phyloP scores from a whole-genome alignment of 257 asterid genomes.

The Jacaranda copaia region DNA sequence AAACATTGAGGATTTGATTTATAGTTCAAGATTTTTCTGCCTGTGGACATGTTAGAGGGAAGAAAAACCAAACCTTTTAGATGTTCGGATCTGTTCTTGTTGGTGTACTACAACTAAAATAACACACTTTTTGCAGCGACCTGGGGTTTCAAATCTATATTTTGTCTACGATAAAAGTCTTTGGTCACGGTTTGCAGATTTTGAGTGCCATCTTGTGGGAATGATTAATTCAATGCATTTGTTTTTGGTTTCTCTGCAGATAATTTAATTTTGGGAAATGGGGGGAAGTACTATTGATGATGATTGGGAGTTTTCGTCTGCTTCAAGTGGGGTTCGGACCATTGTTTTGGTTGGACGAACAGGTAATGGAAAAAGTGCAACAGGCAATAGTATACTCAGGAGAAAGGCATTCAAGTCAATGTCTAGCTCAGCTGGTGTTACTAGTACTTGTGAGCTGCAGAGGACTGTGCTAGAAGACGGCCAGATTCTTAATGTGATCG shows the following conservation, averaged over 20 bases:
- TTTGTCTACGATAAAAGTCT: too few relatives aligned
- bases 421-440: constrained; percentile 78
- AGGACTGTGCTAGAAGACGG: constrained; percentile 62
- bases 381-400: constrained; percentile 82
- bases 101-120: too few relatives aligned
- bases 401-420: constrained; percentile 41
- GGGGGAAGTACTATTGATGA: constrained; percentile 76
- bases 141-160: too few relatives aligned
- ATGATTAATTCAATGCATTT: too few relatives aligned
- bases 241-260: constrained; percentile 23
- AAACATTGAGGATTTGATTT: too few relatives aligned
- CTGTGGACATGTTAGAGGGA: too few relatives aligned
- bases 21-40: too few relatives aligned
- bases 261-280: constrained; percentile 46
- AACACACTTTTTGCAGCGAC: too few relatives aligned
- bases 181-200: too few relatives aligned
- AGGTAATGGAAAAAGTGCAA: constrained; percentile 95
- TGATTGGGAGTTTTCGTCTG: constrained; percentile 81
- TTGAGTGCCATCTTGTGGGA: too few relatives aligned
- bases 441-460: constrained; percentile 79
- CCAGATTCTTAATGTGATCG: constrained; percentile 72
- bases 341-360: constrained; percentile 84
- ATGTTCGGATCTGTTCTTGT: too few relatives aligned
- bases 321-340: constrained; percentile 58
- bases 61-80: too few relatives aligned